A percentile compares a stretch with the other conserved stretches of the same genome.
phyloP scores from a whole-genome alignment of 2,329 filamentous ascomycete genomes.

The Alternaria sp. region DNA sequence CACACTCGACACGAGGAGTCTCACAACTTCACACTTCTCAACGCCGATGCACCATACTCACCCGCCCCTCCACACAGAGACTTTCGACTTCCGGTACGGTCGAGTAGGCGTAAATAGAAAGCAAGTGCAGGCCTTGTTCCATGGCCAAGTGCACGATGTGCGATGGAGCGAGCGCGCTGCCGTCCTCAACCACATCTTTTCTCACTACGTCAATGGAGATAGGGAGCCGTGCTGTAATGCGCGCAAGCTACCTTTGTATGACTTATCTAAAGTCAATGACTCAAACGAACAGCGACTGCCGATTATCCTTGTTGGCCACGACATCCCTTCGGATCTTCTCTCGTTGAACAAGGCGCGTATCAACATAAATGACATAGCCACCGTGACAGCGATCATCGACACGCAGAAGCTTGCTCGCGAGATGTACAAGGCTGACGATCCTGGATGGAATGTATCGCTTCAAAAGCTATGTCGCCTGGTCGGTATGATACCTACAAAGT shows the following conservation, averaged over 20 bases:
- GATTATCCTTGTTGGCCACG: background rate
- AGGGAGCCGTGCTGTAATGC: background rate
- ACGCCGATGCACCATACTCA: background rate
- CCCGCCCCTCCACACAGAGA: slow-evolving; percentile 8
- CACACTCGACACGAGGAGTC: slow-evolving; percentile 6
- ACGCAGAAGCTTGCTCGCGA: slow-evolving; percentile 13
- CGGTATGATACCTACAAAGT: background rate
- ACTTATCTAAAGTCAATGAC: background rate
- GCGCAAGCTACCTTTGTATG: background rate
- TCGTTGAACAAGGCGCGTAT: background rate
- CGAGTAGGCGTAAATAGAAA: slow-evolving; percentile 1
- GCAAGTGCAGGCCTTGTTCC: slow-evolving; percentile 9
- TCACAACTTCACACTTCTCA: slow-evolving; percentile 1
- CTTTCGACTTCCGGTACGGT: slow-evolving; percentile 11
- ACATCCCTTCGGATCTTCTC: background rate
- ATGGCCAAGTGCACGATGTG: background rate
- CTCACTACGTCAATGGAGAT: background rate
- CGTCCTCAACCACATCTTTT: slow-evolving; percentile 10
- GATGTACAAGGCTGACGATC: slow-evolving; percentile 9
- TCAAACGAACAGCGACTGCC: background rate
- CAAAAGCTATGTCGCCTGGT: slow-evolving; percentile 10
- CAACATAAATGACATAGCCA: background rate
- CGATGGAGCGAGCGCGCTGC: slow-evolving; percentile 8
- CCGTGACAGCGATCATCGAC: slow-evolving; percentile 6
- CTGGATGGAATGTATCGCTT: slow-evolving; percentile 9